These are phyloP conservation scores for Protoeuglena noctilucae DNA, from an alignment of 139 green algal species.

Conservation along the genomic window DNA sequence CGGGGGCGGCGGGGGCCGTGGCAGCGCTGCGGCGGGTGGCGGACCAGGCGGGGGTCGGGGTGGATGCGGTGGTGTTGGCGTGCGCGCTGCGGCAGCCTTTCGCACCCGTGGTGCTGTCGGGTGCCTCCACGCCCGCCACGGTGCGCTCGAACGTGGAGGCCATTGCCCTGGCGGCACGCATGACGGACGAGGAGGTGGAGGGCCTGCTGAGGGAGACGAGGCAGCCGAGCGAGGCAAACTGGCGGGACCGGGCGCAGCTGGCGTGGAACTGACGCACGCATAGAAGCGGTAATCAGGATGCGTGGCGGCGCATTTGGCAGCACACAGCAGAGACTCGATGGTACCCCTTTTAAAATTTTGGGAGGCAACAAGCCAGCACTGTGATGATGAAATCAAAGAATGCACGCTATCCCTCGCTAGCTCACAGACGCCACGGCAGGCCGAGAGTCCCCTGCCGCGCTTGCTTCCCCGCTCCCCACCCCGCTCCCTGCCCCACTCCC, in stretches of 20 bases:
- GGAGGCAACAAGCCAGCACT: too few species aligned
- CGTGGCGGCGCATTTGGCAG: too few species aligned
- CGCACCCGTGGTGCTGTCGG: constrained; percentile 25
- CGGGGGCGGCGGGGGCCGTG: not conserved
- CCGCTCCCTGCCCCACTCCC: too few species aligned
- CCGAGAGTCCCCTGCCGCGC: too few species aligned
- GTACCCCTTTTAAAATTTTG: too few species aligned
- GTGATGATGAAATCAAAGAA: too few species aligned
- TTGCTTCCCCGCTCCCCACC: too few species aligned
- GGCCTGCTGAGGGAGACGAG: constrained; percentile 7
- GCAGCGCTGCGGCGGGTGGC: constrained; percentile 1
- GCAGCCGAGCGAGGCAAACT: constrained; percentile 18
- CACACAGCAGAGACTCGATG: too few species aligned
- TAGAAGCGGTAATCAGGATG: too few species aligned
- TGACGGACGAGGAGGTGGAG: not conserved
- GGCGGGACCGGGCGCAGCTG: constrained; percentile 14
- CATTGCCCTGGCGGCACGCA: constrained; percentile 6
- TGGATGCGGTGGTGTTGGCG: constrained; percentile 23
- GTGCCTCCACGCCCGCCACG: constrained; percentile 15
- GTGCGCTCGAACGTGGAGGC: constrained; percentile 22
- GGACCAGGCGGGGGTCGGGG: constrained; percentile 4
- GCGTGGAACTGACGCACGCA: constrained; percentile 32
- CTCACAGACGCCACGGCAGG: too few species aligned
- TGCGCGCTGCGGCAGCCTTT: constrained; percentile 24
- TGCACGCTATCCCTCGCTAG: too few species aligned